Conservation (phyloP, 371 early-diverging fungal genomes). For the Mycotypha africana region DNA sequence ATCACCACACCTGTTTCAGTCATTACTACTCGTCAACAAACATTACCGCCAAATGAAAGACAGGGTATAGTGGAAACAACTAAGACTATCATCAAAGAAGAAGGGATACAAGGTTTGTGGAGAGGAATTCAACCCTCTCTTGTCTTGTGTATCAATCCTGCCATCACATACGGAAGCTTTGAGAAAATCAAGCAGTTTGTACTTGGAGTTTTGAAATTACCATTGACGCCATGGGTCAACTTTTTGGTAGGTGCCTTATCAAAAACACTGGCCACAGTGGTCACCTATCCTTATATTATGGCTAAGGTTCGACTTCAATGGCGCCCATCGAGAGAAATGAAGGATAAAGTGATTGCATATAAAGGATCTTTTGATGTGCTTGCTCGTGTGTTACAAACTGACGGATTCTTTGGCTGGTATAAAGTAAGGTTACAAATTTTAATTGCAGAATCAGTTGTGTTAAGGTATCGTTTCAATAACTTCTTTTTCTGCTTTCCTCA, state of each 20-base stretch:
- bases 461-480: too few relatives aligned
- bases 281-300: slow-evolving; percentile 96
- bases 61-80: slow-evolving; percentile 53
- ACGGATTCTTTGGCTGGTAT: slow-evolving; percentile 92
- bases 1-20: slow-evolving; percentile 90
- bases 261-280: slow-evolving; percentile 86
- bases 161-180: slow-evolving; percentile 96
- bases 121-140: slow-evolving; percentile 87
- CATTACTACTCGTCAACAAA: slow-evolving; percentile 81
- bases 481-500: too few relatives aligned
- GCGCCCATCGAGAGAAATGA: slow-evolving; percentile 71
- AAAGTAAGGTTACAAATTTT: slow-evolving; percentile 65
- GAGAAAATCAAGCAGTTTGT: slow-evolving; percentile 79
- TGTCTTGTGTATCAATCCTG: slow-evolving; percentile 90
- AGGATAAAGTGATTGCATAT: slow-evolving; percentile 56
- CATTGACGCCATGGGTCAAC: slow-evolving; percentile 68
- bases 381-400: slow-evolving; percentile 65
- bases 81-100: slow-evolving; percentile 67
- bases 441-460: too few relatives aligned
- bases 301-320: slow-evolving; percentile 95
- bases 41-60: slow-evolving; percentile 52
- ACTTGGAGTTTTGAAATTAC: slow-evolving; percentile 29
- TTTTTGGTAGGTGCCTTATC: slow-evolving; percentile 89
- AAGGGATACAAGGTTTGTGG: slow-evolving; percentile 86
- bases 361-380: slow-evolving; percentile 86